Evolutionary conservation across 805 yeast genomes (phyloP), one percentile per base, ranked within the genome.

Genomic region (Cyberlindnera veronae): DNA sequence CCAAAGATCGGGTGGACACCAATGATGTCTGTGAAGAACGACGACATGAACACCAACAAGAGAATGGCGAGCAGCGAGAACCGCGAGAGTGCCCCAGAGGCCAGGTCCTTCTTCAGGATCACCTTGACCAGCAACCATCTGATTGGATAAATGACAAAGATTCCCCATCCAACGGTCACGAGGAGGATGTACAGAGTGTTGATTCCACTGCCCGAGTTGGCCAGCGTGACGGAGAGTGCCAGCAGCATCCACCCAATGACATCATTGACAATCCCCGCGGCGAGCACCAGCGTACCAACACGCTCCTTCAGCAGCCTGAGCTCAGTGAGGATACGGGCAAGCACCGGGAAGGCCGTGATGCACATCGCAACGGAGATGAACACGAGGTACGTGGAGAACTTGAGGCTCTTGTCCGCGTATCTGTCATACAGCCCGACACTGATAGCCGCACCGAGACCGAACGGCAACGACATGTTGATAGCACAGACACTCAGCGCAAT

Each of bases 1-100:
- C 95, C 95, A 61, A 85, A 85, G 50, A 85, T 85, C 0, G 93
- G 84, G 61, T 85, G 95, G 10, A 84, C 91, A 5, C 95, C 95
- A 46, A 85, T 81, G 42, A 85, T 82, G 57, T 84, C 90, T 2
- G 95, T 85, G 57, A 77, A 83, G 61, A 84, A 85, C 2, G 93
- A 77, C 4, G 90, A 81, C 4, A 73, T 58, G 44, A 85, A 75
- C 48, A 79, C 80, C 41, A 77, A 55, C 8, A 77, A 48, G 39
- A 85, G 50, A 23, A 83, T 74, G 23, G 72, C 55, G 62, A 78
- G 62, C 44, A 82, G 75, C 28, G 81, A 76, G 21, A 76, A 54
- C 35, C 83, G 79, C 2, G 86, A 75, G 11, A 89, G 86, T 14
- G 67, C 67, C 2, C 84, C 83, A 23, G 76, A 66, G 32, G 72